Conservation (phyloP, 2,329 filamentous ascomycete genomes). For the Exophiala dermatitidis region DNA sequence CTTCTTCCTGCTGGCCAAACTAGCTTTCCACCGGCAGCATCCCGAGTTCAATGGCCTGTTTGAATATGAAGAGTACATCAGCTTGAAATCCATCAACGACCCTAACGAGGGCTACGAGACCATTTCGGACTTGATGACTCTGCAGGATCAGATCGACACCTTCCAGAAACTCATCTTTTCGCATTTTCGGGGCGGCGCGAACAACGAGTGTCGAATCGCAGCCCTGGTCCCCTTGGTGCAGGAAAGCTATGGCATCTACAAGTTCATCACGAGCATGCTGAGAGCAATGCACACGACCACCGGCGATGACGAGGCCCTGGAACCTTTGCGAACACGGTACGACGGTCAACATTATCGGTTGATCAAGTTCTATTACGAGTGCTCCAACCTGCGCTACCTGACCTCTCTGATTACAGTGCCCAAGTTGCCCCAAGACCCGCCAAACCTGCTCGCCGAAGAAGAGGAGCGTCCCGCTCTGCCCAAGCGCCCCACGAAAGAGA, state of each 20-base stretch:
- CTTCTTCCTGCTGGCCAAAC: conserved; percentile 86
- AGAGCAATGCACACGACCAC: conserved; percentile 95
- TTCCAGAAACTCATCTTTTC: conserved; percentile 99
- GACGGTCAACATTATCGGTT: conserved; percentile 94
- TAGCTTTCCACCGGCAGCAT: conserved; percentile 93
- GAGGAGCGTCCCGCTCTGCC: conserved; percentile 78
- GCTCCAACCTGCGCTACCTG: conserved; percentile 91
- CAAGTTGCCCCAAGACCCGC: conserved; percentile 88
- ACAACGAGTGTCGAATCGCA: conserved; percentile 95
- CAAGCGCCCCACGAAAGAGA: conserved; percentile 61
- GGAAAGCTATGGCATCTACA: conserved; percentile 98
- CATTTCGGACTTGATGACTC: conserved; percentile 88
- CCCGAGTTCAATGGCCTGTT: conserved; percentile 97
- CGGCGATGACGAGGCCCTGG: conserved; percentile 85
- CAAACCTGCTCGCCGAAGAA: conserved; percentile 78
- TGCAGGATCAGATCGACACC: conserved; percentile 96
- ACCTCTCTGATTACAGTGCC: conserved; percentile 95
- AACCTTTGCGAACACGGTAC: conserved; percentile 80
- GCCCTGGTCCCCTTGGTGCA: conserved; percentile 88
- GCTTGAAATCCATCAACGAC: conserved; percentile 94
- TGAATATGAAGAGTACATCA: conserved; percentile 98
- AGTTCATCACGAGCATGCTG: conserved; percentile 99
- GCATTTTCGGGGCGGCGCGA: conserved; percentile 81
- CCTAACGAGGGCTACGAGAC: conserved; percentile 96
- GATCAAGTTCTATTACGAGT: conserved; percentile 98